These are phyloP conservation scores for Phialophora chinensis DNA, from an alignment of 2,329 filamentous ascomycete species.

Conservation along the genomic window DNA sequence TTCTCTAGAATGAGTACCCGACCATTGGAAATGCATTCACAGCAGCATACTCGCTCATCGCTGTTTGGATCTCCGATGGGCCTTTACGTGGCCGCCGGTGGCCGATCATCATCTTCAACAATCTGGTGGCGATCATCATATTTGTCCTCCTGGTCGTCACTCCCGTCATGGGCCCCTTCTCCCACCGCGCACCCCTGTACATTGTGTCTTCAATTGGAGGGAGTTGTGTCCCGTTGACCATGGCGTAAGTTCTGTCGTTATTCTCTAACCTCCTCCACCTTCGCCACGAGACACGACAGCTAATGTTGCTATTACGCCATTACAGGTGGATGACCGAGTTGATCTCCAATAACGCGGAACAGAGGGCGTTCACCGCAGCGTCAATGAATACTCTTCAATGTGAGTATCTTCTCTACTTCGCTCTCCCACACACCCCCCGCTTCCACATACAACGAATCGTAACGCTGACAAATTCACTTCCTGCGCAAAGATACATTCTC, in stretches of 20 bases:
- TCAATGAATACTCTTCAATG: conserved; percentile 33
- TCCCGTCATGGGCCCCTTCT: conserved; percentile 30
- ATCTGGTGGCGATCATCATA: conserved; percentile 27
- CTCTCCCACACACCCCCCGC: too few species aligned
- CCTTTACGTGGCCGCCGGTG: conserved; percentile 28
- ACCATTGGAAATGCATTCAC: conserved; percentile 32
- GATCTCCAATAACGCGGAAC: conserved; percentile 31
- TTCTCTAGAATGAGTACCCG: conserved; percentile 28
- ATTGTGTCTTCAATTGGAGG: conserved; percentile 27
- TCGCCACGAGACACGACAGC: too few species aligned
- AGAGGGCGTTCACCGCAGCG: conserved; percentile 31
- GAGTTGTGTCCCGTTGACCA: conserved; percentile 28
- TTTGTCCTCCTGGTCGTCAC: conserved; percentile 27
- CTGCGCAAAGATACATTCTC: conserved; percentile 26
- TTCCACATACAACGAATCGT: background rate
- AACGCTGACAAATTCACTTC: conserved; percentile 10
- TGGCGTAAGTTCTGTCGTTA: conserved; percentile 25
- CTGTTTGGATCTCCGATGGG: conserved; percentile 31
- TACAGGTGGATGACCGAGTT: conserved; percentile 32
- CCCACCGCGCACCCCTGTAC: conserved; percentile 29
- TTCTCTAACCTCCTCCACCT: background rate
- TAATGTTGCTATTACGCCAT: background rate
- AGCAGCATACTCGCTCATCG: conserved; percentile 23
- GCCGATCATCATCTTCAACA: conserved; percentile 29
- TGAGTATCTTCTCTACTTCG: conserved; percentile 10